phyloP scores from a whole-genome alignment of 2,329 filamentous ascomycete genomes.

The Diaporthe sp. region DNA sequence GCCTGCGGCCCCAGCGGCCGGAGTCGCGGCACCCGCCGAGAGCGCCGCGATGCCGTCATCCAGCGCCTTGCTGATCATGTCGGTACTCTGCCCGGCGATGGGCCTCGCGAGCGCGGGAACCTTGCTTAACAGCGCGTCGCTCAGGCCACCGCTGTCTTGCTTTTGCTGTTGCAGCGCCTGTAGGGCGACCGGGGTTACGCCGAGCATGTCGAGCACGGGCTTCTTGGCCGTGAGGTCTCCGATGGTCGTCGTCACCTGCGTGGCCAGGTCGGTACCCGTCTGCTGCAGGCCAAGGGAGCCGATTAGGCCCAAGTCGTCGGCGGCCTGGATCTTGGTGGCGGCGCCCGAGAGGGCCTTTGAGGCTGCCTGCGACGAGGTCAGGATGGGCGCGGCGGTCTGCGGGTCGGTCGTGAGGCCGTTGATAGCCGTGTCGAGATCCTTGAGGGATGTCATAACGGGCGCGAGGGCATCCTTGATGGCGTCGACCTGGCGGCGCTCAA shows the following conservation, averaged over 20 bases:
- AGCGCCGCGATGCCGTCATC: conserved; percentile 31
- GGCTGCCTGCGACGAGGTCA: conserved; percentile 24
- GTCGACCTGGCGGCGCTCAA: conserved; percentile 31
- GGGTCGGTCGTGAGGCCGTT: conserved; percentile 35
- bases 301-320: conserved; percentile 23
- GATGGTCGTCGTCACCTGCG: conserved; percentile 36
- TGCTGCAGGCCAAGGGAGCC: conserved; percentile 47
- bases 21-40: conserved; percentile 13
- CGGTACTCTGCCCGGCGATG: conserved; percentile 34
- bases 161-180: conserved; percentile 32
- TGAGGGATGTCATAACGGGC: conserved; percentile 35
- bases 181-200: conserved; percentile 31
- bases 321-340: conserved; percentile 33
- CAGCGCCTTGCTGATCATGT: conserved; percentile 32
- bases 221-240: conserved; percentile 36
- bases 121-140: conserved; percentile 33
- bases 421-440: conserved; percentile 35
- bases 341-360: conserved; percentile 29
- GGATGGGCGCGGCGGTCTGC: conserved; percentile 27
- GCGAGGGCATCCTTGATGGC: conserved; percentile 30
- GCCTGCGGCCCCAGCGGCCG: background rate
- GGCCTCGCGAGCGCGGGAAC: conserved; percentile 34
- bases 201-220: conserved; percentile 32
- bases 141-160: conserved; percentile 17
- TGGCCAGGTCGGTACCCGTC: conserved; percentile 34